A percentile compares a stretch with the other conserved stretches of the same genome.
Evolutionary conservation across 2,329 filamentous ascomycete genomes (phyloP).

Genomic region (Aspergillus caelatus): DNA sequence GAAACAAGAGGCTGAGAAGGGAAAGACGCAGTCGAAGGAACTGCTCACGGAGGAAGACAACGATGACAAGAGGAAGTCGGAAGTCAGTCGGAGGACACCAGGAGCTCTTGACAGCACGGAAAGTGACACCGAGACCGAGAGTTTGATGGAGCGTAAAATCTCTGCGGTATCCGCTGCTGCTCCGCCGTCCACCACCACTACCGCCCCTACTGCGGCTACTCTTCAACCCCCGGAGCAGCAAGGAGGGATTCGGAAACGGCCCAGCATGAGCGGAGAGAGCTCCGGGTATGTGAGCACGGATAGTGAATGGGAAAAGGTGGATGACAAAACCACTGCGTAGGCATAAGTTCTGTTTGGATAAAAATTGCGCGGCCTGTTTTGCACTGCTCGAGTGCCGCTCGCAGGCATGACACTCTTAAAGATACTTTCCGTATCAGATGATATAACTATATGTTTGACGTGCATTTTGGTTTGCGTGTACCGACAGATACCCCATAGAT

Average conservation of each 20-base stretch:
- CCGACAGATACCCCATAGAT: constrained; percentile 9
- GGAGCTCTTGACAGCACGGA: constrained; percentile 42
- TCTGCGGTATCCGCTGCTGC: constrained; percentile 14
- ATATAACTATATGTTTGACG: neutral
- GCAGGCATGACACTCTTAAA: neutral
- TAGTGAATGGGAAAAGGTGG: constrained; percentile 97
- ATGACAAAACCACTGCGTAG: constrained; percentile 37
- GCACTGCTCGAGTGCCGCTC: neutral
- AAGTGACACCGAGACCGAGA: constrained; percentile 50
- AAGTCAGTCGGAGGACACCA: constrained; percentile 30
- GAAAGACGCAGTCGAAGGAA: constrained; percentile 46
- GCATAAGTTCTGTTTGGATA: neutral
- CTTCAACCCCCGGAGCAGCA: constrained; percentile 53
- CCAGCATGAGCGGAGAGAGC: constrained; percentile 50
- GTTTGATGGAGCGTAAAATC: constrained; percentile 25
- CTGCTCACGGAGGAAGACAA: constrained; percentile 26
- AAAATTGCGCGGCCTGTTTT: neutral
- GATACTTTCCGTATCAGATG: neutral
- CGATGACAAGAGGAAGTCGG: neutral
- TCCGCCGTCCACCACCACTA: constrained; percentile 21
- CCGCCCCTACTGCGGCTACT: constrained; percentile 31
- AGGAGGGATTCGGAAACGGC: constrained; percentile 48
- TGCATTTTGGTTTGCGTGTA: constrained; percentile 1
- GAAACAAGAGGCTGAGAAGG: constrained; percentile 47
- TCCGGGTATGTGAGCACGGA: constrained; percentile 75